Evolutionary conservation across 2,329 filamentous ascomycete species (phyloP), one percentile per base, ranked within the genome.

Genomic region (Corniculantispora saksenae): DNA sequence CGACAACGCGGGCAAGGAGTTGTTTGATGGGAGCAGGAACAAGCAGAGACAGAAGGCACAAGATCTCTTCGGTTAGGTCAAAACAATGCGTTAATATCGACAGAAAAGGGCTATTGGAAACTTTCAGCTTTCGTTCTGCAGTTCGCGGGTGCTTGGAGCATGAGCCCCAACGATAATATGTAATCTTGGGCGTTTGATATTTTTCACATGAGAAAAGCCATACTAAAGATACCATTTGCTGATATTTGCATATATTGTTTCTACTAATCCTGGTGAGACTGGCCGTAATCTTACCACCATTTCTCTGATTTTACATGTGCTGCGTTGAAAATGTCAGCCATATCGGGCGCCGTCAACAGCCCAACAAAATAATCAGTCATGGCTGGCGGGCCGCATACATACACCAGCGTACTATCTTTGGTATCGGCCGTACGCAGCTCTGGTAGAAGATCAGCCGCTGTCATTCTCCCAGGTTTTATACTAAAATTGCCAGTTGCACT

Each of bases 311-410:
- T 75, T 3, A 90, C 82, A 56, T 80, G 79, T 60, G 79, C 73
- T 32, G 77, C 70, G 12, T 80, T 75, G 70, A 86, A 78, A 0
- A 79, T 80, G 15, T 76, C 50, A 10, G 69, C 70, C 1, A 72
- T 67, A 3, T 67, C 67, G 9, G 69, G 59, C 2, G 75, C 73
- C 3, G 75, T 79, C 10, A 86, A 70, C 23, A 82, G 76, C 23
- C 78, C 75, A 1, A 89, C 86, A 69, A 91, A 82, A 58, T 84
- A 81, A 72, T 92, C 90, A 1, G 89, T 91, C 89, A 92, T 92
- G 3, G 70, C 70, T 13, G 87, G 88, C 17, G 89, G 84, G 1
- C 90, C 90, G 71, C 90, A 92, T 0, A 92, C 77, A 73, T 91
- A 92, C 15, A 87, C 85, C 3, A 89, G 79, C 0, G 82, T 81